These are phyloP conservation scores for Diaporthe velutina DNA, from an alignment of 2,329 filamentous ascomycete species.

Conservation along the genomic window DNA sequence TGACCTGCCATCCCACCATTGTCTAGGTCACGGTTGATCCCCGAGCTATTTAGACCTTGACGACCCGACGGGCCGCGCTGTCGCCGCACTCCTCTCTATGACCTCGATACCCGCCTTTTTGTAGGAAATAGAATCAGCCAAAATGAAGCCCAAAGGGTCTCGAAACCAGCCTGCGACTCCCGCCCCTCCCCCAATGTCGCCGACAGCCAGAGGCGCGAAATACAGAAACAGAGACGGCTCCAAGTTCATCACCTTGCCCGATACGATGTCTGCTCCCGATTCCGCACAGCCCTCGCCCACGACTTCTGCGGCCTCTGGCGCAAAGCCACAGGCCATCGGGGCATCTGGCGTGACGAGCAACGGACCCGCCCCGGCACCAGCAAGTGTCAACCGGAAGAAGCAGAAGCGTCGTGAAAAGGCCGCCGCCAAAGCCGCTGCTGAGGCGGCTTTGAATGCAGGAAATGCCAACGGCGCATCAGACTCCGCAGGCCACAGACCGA, in stretches of 20 bases:
- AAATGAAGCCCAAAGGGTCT: conserved; percentile 47
- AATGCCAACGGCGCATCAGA: conserved; percentile 57
- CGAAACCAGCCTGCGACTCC: conserved; percentile 47
- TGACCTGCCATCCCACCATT: conserved; percentile 26
- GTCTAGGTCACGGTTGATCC: conserved; percentile 33
- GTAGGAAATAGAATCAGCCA: conserved; percentile 25
- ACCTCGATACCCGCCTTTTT: conserved; percentile 25
- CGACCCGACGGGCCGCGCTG: conserved; percentile 36
- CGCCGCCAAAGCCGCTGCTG: conserved; percentile 74
- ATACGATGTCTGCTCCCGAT: conserved; percentile 57
- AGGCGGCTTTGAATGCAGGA: conserved; percentile 51
- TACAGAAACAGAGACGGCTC: conserved; percentile 78
- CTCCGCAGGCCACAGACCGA: conserved; percentile 45
- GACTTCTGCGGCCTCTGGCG: conserved; percentile 49
- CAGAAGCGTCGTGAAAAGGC: conserved; percentile 92
- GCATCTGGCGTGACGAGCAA: conserved; percentile 39
- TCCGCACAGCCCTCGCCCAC: conserved; percentile 68
- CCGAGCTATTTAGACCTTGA: conserved; percentile 25
- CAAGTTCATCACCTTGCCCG: conserved; percentile 75
- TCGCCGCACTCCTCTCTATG: conserved; percentile 37
- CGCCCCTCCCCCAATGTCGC: conserved; percentile 58
- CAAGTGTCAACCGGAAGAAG: conserved; percentile 88
- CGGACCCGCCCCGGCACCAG: conserved; percentile 53
- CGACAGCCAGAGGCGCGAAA: conserved; percentile 66
- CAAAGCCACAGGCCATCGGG: conserved; percentile 47